Evolutionary conservation across 306 rosid genomes (phyloP).

Genomic region (Vigna mungo): DNA sequence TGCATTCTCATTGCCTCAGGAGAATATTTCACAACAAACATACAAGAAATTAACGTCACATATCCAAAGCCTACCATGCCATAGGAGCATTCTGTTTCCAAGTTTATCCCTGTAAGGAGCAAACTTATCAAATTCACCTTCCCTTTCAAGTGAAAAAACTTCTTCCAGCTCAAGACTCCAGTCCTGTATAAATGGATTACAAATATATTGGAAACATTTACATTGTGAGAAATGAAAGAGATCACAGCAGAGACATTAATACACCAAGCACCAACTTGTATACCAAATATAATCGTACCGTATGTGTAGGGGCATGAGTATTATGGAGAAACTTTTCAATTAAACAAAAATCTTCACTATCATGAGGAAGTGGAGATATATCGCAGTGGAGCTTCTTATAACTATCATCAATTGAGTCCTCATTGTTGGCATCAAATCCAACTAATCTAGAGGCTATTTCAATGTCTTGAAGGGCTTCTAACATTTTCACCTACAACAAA

Average conservation of each 20-base stretch:
- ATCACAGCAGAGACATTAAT: neutral
- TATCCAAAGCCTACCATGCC: constrained; percentile 83
- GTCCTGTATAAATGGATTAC: constrained; percentile 63
- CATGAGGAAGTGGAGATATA: constrained; percentile 79
- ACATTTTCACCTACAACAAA: constrained; percentile 87
- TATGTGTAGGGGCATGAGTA: constrained; percentile 98
- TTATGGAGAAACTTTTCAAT: constrained; percentile 82
- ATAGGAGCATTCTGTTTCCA: constrained; percentile 90
- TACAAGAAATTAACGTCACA: constrained; percentile 7
- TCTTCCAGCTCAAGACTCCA: constrained; percentile 98
- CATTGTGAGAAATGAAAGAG: constrained; percentile 23
- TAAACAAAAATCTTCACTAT: constrained; percentile 81
- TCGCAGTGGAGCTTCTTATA: constrained; percentile 83
- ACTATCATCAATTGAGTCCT: constrained; percentile 91
- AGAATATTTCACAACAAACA: constrained; percentile 34
- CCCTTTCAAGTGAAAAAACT: constrained; percentile 89
- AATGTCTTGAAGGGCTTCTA: constrained; percentile 98
- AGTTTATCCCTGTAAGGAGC: constrained; percentile 69
- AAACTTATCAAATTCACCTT: constrained; percentile 81
- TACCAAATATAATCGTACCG: constrained; percentile 58
- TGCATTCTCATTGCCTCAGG: neutral
- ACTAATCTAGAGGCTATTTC: constrained; percentile 98
- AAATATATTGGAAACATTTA: constrained; percentile 34
- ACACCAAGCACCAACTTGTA: neutral
- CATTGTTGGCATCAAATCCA: constrained; percentile 80